Percentiles rank a stretch among this genome's conserved stretches.
phyloP scores from a whole-genome alignment of 1,284 basidiomycete species.

The Megacollybia platyphylla region DNA sequence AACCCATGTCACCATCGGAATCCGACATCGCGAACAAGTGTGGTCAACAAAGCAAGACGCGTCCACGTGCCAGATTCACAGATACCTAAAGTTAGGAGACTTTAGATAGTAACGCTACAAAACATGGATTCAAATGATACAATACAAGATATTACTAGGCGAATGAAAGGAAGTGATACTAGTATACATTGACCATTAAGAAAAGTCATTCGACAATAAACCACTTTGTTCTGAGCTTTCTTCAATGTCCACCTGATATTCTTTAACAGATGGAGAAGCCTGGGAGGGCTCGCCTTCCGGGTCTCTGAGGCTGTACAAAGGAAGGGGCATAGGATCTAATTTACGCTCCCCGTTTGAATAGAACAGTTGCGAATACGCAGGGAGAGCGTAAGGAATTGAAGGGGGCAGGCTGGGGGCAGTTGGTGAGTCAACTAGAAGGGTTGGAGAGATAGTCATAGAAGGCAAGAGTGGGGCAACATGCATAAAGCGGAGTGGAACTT shows the following conservation, averaged over 20 bases:
- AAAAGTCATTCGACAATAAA: no score
- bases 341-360: slow-evolving; percentile 58
- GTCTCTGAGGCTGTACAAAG: slow-evolving; percentile 35
- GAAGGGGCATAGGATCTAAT: slow-evolving; percentile 58
- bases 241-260: neutral
- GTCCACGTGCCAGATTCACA: neutral
- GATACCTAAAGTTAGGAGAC: no score
- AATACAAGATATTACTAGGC: no score
- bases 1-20: neutral
- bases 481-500: slow-evolving; percentile 45
- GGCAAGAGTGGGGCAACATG: slow-evolving; percentile 17
- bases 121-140: no score
- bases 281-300: neutral
- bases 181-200: no score
- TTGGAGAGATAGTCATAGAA: slow-evolving; percentile 2
- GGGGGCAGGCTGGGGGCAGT: slow-evolving; percentile 3
- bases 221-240: no score
- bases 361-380: slow-evolving; percentile 67
- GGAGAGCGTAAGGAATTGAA: slow-evolving; percentile 31
- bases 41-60: neutral
- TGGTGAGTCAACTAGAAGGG: neutral
- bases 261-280: neutral
- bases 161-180: no score
- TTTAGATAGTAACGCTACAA: no score
- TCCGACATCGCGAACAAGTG: neutral